phyloP scores from a whole-genome alignment of 257 asterid species.

The Prunella vulgaris region DNA sequence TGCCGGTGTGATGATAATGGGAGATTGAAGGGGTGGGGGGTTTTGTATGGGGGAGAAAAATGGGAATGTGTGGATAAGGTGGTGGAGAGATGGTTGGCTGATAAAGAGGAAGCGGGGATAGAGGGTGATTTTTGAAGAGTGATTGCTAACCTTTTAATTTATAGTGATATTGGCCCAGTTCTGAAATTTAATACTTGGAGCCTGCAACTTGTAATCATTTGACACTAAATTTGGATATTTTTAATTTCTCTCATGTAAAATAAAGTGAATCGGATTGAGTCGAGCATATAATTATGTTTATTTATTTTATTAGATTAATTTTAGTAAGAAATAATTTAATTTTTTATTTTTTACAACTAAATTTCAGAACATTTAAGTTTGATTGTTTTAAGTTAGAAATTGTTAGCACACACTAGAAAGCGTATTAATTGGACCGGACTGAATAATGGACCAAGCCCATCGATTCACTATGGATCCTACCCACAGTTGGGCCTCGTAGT shows the following conservation, averaged over 20 bases:
- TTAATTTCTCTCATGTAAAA: no score
- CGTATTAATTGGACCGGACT: background rate
- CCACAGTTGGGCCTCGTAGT: no score
- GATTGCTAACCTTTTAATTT: conserved; percentile 8
- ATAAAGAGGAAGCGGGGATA: conserved; percentile 34
- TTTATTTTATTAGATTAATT: no score
- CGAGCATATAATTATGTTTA: no score
- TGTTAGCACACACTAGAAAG: background rate
- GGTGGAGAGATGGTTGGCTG: conserved; percentile 56
- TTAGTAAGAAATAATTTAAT: no score
- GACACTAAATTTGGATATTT: no score
- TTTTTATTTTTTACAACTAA: no score
- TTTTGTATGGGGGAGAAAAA: conserved; percentile 34
- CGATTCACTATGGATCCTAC: background rate
- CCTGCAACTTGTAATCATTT: no score
- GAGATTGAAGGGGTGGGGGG: conserved; percentile 28
- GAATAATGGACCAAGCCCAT: background rate
- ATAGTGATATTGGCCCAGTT: conserved; percentile 17
- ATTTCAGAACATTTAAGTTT: no score
- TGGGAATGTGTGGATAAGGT: conserved; percentile 57
- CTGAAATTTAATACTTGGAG: background rate
- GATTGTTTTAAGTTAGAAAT: no score
- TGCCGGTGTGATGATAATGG: conserved; percentile 24
- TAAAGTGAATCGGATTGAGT: no score
- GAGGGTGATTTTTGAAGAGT: conserved; percentile 23